A percentile compares a stretch with the other conserved stretches of the same genome.
These are phyloP conservation scores for Trifolium repens DNA, from an alignment of 306 rosid species.

Conservation along the genomic window DNA sequence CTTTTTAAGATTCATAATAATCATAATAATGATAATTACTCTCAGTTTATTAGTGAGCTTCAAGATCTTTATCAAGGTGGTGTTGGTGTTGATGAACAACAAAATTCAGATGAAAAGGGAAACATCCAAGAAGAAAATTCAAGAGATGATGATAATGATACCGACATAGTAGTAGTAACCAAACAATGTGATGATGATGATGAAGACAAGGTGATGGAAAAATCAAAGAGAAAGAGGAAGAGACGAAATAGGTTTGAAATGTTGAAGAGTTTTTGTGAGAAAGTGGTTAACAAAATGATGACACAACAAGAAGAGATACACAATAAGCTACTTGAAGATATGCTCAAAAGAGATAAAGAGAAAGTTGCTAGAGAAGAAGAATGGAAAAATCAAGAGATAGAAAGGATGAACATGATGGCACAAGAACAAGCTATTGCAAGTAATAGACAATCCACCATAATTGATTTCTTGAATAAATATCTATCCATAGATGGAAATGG, in stretches of 20 bases:
- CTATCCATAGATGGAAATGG: slow-evolving; percentile 20
- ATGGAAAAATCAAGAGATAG: slow-evolving; percentile 83
- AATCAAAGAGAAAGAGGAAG: slow-evolving; percentile 56
- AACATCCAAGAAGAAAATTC: slow-evolving; percentile 17
- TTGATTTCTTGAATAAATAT: slow-evolving; percentile 67
- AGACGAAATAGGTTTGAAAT: slow-evolving; percentile 57
- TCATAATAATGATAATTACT: slow-evolving; percentile 27
- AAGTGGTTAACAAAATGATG: slow-evolving; percentile 71
- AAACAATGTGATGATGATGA: background rate
- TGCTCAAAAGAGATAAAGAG: slow-evolving; percentile 74
- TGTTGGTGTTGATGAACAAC: background rate
- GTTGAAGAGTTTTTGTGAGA: slow-evolving; percentile 73
- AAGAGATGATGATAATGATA: background rate
- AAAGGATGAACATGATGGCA: slow-evolving; percentile 74
- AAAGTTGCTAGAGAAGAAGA: slow-evolving; percentile 70
- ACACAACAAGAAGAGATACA: slow-evolving; percentile 82
- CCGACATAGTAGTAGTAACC: background rate
- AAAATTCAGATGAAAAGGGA: background rate
- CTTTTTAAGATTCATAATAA: slow-evolving; percentile 63
- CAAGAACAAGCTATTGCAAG: slow-evolving; percentile 68
- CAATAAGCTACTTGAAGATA: slow-evolving; percentile 67
- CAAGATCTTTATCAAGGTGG: slow-evolving; percentile 57
- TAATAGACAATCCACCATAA: slow-evolving; percentile 68
- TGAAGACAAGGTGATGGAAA: slow-evolving; percentile 22
- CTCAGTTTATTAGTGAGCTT: slow-evolving; percentile 50